These are phyloP conservation scores for Umbilicus rupestris DNA, from an alignment of 164 flowering plant species.

Conservation along the genomic window DNA sequence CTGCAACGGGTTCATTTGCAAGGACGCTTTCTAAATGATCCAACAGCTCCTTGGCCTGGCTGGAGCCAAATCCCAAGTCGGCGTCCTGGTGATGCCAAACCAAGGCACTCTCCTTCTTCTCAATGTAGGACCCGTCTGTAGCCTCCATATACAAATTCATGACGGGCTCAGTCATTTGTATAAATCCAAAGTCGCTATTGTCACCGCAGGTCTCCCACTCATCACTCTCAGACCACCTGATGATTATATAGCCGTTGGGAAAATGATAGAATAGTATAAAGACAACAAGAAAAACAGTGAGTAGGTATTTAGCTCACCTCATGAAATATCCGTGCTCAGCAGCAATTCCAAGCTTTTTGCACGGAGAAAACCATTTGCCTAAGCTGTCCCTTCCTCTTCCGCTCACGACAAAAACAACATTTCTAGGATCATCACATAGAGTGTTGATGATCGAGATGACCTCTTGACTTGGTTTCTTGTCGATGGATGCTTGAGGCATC, in stretches of 20 bases:
- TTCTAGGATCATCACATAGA: conserved; percentile 43
- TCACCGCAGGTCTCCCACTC: conserved; percentile 49
- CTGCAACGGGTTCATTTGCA: conserved; percentile 72
- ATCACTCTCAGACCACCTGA: conserved; percentile 38
- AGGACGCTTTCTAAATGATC: conserved; percentile 71
- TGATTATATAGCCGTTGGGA: conserved; percentile 12
- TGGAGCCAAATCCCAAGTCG: conserved; percentile 57
- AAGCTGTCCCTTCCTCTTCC: conserved; percentile 64
- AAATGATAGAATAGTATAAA: neutral
- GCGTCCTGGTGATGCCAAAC: conserved; percentile 76
- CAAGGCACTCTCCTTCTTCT: conserved; percentile 63
- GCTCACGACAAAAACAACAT: conserved; percentile 63
- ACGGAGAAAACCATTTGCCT: conserved; percentile 67
- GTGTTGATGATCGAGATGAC: conserved; percentile 48
- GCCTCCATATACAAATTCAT: conserved; percentile 63
- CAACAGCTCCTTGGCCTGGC: conserved; percentile 64
- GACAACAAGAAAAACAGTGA: neutral
- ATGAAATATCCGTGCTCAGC: conserved; percentile 76
- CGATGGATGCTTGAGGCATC: conserved; percentile 60
- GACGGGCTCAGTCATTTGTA: conserved; percentile 57
- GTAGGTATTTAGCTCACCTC: conserved; percentile 25
- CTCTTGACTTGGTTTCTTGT: conserved; percentile 49
- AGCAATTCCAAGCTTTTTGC: conserved; percentile 66
- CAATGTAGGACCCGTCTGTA: conserved; percentile 67
- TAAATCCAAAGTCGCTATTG: conserved; percentile 48